Percentiles rank a stretch among this genome's conserved stretches.
Evolutionary conservation across 1,284 basidiomycete species (phyloP).

Genomic region (Fistulinella staudtii): DNA sequence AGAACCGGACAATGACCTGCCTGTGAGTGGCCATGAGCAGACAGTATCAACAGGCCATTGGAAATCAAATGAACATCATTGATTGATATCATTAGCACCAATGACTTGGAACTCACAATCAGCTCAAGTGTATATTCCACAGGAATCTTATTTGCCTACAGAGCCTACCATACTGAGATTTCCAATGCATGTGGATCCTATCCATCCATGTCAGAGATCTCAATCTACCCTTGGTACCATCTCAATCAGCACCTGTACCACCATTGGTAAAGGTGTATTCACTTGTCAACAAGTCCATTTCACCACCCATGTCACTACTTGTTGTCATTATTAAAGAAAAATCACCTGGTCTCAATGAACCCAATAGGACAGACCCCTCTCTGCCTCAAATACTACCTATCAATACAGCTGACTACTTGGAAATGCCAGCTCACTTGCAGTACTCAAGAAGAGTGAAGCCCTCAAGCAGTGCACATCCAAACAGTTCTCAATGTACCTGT

Average conservation of each 20-base stretch:
- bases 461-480: slow-evolving; percentile 93
- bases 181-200: too few relatives aligned
- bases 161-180: slow-evolving; percentile 10
- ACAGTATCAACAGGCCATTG: too few relatives aligned
- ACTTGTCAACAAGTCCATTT: slow-evolving; percentile 61
- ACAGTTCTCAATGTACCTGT: slow-evolving; percentile 92
- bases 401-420: slow-evolving; percentile 51
- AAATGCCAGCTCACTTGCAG: slow-evolving; percentile 81
- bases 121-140: slow-evolving; percentile 1
- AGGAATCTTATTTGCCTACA: slow-evolving; percentile 10
- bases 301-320: slow-evolving; percentile 35
- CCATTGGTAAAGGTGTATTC: slow-evolving; percentile 71
- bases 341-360: slow-evolving; percentile 32
- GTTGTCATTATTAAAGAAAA: slow-evolving; percentile 56
- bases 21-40: too few relatives aligned
- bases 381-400: slow-evolving; percentile 42
- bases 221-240: slow-evolving; percentile 31
- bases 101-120: slow-evolving; percentile 18
- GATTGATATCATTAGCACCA: too few relatives aligned
- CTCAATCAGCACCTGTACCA: slow-evolving; percentile 42
- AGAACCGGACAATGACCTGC: slow-evolving; percentile 31
- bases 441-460: slow-evolving; percentile 82
- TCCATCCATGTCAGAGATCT: too few relatives aligned
- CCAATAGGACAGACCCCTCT: slow-evolving; percentile 25
- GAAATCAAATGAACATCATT: too few relatives aligned